A percentile compares a stretch with the other conserved stretches of the same genome.
These are phyloP conservation scores for Kodamaea laetipori DNA, from an alignment of 805 yeast species.

Conservation along the genomic window DNA sequence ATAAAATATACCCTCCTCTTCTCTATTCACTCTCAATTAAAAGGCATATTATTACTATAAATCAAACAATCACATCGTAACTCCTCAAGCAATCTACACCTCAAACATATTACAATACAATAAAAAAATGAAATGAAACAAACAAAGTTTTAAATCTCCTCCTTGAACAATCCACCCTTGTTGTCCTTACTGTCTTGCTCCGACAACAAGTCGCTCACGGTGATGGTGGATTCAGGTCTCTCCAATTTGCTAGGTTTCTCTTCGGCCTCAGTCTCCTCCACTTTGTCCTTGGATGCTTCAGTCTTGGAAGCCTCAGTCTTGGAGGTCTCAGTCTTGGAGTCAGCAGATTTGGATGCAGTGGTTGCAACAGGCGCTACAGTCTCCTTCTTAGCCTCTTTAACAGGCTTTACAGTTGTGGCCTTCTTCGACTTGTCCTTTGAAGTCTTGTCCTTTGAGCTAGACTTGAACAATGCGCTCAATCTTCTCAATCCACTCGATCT, in stretches of 20 bases:
- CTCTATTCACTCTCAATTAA: too few species aligned
- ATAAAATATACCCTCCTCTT: too few species aligned
- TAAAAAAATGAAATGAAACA: conserved; percentile 2
- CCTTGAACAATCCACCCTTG: conserved; percentile 43
- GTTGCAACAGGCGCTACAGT: conserved; percentile 14
- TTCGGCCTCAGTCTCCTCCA: conserved; percentile 1
- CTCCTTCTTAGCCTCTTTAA: neutral
- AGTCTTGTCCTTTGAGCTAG: conserved; percentile 9
- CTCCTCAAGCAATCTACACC: neutral
- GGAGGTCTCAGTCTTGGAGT: too few species aligned
- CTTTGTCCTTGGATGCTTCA: conserved; percentile 4
- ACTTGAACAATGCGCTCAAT: conserved; percentile 22
- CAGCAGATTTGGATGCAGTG: too few species aligned
- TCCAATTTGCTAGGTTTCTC: neutral
- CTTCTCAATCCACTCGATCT: conserved; percentile 22
- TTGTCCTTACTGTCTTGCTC: conserved; percentile 29
- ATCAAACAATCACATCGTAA: too few species aligned
- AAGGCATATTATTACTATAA: too few species aligned
- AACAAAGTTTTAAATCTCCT: conserved; percentile 33
- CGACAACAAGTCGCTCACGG: conserved; percentile 34
- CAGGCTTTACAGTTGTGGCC: conserved; percentile 9
- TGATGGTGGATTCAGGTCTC: conserved; percentile 10
- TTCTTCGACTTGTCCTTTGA: conserved; percentile 5
- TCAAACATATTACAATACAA: conserved; percentile 5
- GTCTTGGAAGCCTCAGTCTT: conserved; percentile 1